phyloP scores from a whole-genome alignment of 768 basidiomycete genomes.

The Russula compacta region DNA sequence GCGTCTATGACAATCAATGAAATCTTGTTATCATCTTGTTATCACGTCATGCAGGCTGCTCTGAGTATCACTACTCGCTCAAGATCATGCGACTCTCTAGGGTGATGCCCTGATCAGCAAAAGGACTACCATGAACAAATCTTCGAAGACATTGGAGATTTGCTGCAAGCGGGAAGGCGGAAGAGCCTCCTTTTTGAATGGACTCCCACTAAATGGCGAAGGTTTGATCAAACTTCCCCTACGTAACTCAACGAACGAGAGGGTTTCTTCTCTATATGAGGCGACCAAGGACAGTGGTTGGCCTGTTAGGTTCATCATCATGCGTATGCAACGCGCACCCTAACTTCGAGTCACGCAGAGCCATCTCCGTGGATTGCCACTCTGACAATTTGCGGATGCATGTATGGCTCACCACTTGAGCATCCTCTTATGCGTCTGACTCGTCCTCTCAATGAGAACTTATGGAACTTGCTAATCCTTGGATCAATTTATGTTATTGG shows the following conservation, averaged over 20 bases:
- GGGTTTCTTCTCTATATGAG: constrained; percentile 10
- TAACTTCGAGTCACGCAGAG: constrained; percentile 28
- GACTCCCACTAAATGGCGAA: not conserved
- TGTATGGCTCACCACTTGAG: constrained; percentile 36
- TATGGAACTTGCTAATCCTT: constrained; percentile 48
- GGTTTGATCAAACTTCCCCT: constrained; percentile 15
- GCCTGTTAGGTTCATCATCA: constrained; percentile 43
- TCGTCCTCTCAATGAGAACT: constrained; percentile 36
- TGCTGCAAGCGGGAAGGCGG: not conserved
- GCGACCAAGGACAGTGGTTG: constrained; percentile 48
- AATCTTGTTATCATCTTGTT: too few relatives aligned
- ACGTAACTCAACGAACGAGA: not conserved
- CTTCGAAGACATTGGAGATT: not conserved
- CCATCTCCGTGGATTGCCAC: constrained; percentile 42
- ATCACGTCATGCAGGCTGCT: not conserved
- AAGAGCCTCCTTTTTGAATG: too few relatives aligned
- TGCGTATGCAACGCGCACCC: not conserved
- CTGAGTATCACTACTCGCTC: not conserved
- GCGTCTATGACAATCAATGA: too few relatives aligned
- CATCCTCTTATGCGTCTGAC: constrained; percentile 43
- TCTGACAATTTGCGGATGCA: constrained; percentile 21
- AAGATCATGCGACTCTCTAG: not conserved
- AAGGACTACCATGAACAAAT: not conserved
- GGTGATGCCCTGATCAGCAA: not conserved
- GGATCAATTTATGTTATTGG: constrained; percentile 57